A percentile compares a stretch with the other conserved stretches of the same genome.
These are phyloP conservation scores for Syzygium aqueum DNA, from an alignment of 345 rosid species.

Conservation along the genomic window DNA sequence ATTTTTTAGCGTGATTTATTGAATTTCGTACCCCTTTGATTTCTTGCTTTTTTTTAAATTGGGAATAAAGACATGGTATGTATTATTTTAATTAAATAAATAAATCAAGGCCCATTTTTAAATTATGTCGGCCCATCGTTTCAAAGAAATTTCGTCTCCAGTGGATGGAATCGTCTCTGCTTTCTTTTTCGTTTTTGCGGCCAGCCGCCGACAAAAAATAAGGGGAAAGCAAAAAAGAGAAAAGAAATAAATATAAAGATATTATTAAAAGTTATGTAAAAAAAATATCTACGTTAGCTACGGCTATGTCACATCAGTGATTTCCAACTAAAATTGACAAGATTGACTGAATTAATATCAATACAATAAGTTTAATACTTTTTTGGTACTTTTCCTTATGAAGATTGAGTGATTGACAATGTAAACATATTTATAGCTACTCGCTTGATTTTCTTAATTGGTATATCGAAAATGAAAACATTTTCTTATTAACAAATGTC, in stretches of 20 bases:
- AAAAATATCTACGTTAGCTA: too few relatives aligned
- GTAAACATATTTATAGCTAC: not conserved
- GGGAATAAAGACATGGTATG: not conserved
- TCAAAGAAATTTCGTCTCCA: not conserved
- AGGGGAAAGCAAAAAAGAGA: too few relatives aligned
- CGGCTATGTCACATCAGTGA: too few relatives aligned
- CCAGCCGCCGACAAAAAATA: too few relatives aligned
- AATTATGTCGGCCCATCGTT: not conserved
- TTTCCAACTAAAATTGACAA: accelerated
- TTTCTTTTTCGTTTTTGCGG: not conserved
- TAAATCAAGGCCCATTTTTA: not conserved
- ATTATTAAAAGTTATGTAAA: too few relatives aligned
- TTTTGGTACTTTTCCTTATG: not conserved
- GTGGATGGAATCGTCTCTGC: not conserved
- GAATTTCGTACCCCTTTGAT: not conserved
- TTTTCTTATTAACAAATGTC: not conserved
- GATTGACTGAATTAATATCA: too few relatives aligned
- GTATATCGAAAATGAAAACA: not conserved
- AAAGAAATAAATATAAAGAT: too few relatives aligned
- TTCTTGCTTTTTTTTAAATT: not conserved
- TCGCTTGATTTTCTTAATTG: not conserved
- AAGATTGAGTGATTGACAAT: not conserved
- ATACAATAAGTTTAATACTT: too few relatives aligned
- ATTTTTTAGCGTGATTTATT: not conserved
- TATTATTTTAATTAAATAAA: not conserved